These are phyloP conservation scores for Chimonanthus praecox DNA, from an alignment of 164 flowering plant genomes.

Conservation along the genomic window DNA sequence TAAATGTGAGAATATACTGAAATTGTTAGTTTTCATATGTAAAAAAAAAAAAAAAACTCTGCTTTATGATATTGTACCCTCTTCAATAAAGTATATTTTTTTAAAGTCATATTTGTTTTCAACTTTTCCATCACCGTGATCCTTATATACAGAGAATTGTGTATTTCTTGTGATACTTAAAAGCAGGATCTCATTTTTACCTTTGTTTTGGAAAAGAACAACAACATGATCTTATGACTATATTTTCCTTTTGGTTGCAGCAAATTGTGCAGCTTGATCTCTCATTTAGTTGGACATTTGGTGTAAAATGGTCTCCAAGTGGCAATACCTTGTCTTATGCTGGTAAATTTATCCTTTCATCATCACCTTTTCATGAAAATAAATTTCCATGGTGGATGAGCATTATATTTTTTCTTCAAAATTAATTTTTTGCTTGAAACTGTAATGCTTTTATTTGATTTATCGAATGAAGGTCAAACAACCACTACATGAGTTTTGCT, in stretches of 20 bases:
- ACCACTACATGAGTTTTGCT: too few species aligned
- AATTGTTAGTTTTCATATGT: neutral
- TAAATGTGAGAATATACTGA: neutral
- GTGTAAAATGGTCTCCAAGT: conserved; percentile 97
- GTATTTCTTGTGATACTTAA: neutral
- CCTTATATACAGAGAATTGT: neutral
- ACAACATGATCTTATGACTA: neutral
- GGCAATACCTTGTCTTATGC: conserved; percentile 95
- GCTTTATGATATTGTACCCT: neutral
- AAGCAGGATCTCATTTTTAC: neutral
- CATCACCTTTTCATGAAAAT: neutral
- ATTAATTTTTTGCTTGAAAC: neutral
- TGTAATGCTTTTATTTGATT: neutral
- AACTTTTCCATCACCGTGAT: neutral
- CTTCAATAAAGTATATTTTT: neutral
- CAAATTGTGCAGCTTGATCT: conserved; percentile 98
- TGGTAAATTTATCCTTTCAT: conserved; percentile 54
- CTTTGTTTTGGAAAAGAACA: neutral
- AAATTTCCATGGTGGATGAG: neutral
- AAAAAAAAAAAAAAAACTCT: neutral
- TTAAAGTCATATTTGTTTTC: neutral
- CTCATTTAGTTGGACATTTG: conserved; percentile 94
- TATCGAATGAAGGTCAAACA: neutral
- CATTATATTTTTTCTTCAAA: conserved; percentile 5
- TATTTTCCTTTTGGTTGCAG: conserved; percentile 43